Base-by-base conservation (phyloP, 257 asterid genomes). In the Gentiana macrophylla region DNA sequence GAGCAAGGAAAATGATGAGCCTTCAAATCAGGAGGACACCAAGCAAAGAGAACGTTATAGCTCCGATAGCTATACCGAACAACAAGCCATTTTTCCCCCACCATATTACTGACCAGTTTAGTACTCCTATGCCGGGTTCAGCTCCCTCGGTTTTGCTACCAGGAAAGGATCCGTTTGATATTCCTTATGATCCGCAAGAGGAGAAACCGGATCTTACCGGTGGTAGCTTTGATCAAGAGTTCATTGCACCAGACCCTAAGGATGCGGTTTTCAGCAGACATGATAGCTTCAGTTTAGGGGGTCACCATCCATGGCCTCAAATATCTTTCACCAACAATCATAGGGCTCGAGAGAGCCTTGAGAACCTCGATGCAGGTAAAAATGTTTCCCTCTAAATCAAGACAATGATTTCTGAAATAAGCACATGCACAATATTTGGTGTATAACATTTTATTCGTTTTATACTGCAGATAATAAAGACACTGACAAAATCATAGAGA, bases 121-220 rank as follows among this genome's bases (percentile, higher is more conserved):
- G 61, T 59, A 63, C 95, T 38, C 89, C 89, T 0, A 70, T 71
- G 62, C 98, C 95, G 0, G 94, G 93, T 2, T 88, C 97, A 0
- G 97, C 97, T 35, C 99, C 99, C 3, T 78, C 97, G 0, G 64
- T 86, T 37, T 53, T 88, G 78, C 34, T 80, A 32, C 91, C 91
- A 4, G 76, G 60, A 74, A 74, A 73, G 50, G 88, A 88, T 60
- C 97, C 99, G 1, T 92, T 92, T 46, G 95, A 92, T 58, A 79
- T 92, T 12, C 99, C 99, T 3, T 92, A 92, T 35, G 99, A 92
- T 41, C 94, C 95, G 0, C 89, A 74, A 12, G 99, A 92, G 74
- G 97, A 92, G 60, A 92, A 81, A 48, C 95, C 85, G 0, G 75
- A 72, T 65, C 86, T 92, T n/a, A 78, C 93, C 8, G 94, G 85